These are phyloP conservation scores for Poa pratensis DNA, from an alignment of 176 grass and related monocot species.

Conservation along the genomic window DNA sequence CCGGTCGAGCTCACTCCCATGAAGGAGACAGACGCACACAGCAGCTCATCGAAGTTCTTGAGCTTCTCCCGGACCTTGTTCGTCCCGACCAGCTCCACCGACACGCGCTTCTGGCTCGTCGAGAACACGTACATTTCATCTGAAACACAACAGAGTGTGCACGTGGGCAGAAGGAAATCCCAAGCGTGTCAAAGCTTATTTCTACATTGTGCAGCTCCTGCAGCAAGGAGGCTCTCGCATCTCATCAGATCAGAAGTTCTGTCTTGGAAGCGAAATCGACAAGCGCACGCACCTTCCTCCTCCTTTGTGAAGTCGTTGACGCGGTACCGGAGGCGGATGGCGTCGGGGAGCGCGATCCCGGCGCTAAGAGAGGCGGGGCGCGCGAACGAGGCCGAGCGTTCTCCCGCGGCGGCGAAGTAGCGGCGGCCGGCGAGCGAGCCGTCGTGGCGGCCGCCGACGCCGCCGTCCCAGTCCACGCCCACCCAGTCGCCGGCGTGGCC, in stretches of 20 bases:
- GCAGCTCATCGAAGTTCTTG: conserved; percentile 67
- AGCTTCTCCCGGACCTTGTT: conserved; percentile 91
- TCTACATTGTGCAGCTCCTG: not conserved
- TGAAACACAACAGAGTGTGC: conserved; percentile 31
- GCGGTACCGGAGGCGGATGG: conserved; percentile 63
- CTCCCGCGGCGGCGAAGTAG: conserved; percentile 62
- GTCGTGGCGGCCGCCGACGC: conserved; percentile 73
- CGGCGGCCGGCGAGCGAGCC: conserved; percentile 57
- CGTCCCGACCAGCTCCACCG: conserved; percentile 78
- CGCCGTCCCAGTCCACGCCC: conserved; percentile 87
- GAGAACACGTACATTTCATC: conserved; percentile 98
- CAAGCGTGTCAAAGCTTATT: not conserved
- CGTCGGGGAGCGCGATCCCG: conserved; percentile 81
- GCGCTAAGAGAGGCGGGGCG: conserved; percentile 58
- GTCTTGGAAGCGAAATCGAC: not conserved
- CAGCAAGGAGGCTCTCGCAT: not conserved
- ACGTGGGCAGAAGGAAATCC: not conserved
- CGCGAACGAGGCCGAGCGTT: conserved; percentile 77
- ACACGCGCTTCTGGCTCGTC: conserved; percentile 77
- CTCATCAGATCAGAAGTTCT: not conserved
- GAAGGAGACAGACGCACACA: conserved; percentile 69
- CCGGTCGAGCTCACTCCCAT: conserved; percentile 80
- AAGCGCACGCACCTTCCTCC: conserved; percentile 56
- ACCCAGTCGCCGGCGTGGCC: conserved; percentile 73
- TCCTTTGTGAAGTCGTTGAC: conserved; percentile 82